Conservation (phyloP, 1,284 basidiomycete genomes). For the Cystobasidium slooffiae region DNA sequence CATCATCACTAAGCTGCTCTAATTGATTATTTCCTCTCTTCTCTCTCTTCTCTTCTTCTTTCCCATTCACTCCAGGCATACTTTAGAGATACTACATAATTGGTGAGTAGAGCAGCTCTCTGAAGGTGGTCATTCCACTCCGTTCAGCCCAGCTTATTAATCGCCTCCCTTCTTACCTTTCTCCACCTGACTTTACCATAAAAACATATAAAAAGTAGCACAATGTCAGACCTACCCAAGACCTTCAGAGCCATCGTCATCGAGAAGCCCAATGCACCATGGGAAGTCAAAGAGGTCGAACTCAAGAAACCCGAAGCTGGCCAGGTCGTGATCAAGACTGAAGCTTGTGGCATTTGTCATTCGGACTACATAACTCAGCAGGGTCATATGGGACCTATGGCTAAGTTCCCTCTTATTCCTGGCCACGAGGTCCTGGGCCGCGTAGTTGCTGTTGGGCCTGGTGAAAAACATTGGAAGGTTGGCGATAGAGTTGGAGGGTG, state of each 20-base stretch:
- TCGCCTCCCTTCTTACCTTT: too few relatives aligned
- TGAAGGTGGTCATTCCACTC: too few relatives aligned
- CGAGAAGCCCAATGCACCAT: slow-evolving; percentile 46
- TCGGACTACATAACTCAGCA: slow-evolving; percentile 7
- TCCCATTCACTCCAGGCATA: too few relatives aligned
- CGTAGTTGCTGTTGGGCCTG: slow-evolving; percentile 46
- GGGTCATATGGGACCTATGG: slow-evolving; percentile 7
- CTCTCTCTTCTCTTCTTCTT: too few relatives aligned
- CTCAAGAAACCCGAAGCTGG: slow-evolving; percentile 56
- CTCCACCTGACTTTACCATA: too few relatives aligned
- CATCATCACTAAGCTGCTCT: too few relatives aligned
- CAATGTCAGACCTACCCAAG: slow-evolving; percentile 50
- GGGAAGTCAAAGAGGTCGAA: slow-evolving; percentile 33
- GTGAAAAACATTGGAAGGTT: slow-evolving; percentile 53
- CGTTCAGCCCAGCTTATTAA: too few relatives aligned
- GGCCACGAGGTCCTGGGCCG: slow-evolving; percentile 53
- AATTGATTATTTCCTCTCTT: too few relatives aligned
- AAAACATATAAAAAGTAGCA: not conserved
- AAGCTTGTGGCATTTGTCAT: slow-evolving; percentile 32
- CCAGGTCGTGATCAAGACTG: slow-evolving; percentile 56
- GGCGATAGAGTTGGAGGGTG: slow-evolving; percentile 52
- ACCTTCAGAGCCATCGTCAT: slow-evolving; percentile 55
- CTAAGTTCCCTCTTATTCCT: slow-evolving; percentile 50
- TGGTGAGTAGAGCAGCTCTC: too few relatives aligned
- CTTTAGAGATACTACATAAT: too few relatives aligned